These are phyloP conservation scores for Sporothrix luriei DNA, from an alignment of 2,329 filamentous ascomycete genomes.

Conservation along the genomic window DNA sequence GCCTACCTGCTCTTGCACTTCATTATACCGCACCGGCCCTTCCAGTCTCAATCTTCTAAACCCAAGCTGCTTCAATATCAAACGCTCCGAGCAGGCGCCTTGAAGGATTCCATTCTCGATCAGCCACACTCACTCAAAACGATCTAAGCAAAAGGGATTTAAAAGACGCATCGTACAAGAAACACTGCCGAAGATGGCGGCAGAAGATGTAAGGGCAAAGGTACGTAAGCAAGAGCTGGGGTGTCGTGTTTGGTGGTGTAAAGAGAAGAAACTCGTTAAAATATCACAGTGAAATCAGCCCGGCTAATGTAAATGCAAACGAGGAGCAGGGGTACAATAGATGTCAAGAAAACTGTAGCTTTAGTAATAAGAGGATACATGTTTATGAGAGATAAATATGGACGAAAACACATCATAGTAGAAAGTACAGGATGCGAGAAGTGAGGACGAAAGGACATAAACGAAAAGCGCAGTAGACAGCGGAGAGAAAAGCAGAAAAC, in stretches of 20 bases:
- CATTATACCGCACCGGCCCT: not conserved
- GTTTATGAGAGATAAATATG: constrained; percentile 27
- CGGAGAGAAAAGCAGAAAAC: constrained; percentile 19
- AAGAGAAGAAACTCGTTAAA: not conserved
- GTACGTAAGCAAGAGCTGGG: not conserved
- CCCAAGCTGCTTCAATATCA: not conserved
- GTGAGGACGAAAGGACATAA: not conserved
- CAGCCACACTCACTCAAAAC: not conserved
- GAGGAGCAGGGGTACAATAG: not conserved
- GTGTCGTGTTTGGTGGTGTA: not conserved
- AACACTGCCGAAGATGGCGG: not conserved
- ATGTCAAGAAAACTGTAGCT: not conserved
- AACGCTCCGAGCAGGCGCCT: not conserved
- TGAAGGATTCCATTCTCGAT: not conserved
- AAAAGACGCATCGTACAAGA: not conserved
- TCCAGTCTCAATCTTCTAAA: not conserved
- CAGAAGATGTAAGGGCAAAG: not conserved
- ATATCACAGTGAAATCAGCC: not conserved
- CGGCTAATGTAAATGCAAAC: not conserved
- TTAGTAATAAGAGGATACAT: constrained; percentile 6
- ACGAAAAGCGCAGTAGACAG: not conserved
- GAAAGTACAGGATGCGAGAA: constrained; percentile 24
- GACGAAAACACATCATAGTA: constrained; percentile 14
- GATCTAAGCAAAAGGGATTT: not conserved
- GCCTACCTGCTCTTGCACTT: not conserved